Percentiles rank a stretch among this genome's conserved stretches.
Conservation (phyloP, 1,139 yeast genomes). For the Lodderomyces theae region DNA sequence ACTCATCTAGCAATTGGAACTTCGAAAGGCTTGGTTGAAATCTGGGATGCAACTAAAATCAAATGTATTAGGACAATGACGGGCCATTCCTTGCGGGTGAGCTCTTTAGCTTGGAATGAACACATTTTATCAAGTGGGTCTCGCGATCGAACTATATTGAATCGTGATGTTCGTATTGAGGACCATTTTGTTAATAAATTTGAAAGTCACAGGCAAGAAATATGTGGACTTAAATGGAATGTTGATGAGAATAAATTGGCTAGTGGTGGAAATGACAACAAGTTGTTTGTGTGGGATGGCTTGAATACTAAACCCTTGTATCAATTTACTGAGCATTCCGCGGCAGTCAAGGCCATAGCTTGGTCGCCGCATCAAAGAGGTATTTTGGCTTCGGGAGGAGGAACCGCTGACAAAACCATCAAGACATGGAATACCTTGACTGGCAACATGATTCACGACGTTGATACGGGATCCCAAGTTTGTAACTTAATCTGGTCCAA, state of each 20-base stretch:
- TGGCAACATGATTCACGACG: slow-evolving; percentile 69
- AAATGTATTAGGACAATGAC: slow-evolving; percentile 88
- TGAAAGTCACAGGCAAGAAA: slow-evolving; percentile 85
- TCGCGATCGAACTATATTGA: slow-evolving; percentile 78
- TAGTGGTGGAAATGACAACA: slow-evolving; percentile 92
- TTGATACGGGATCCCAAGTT: slow-evolving; percentile 93
- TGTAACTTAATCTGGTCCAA: slow-evolving; percentile 93
- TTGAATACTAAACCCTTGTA: slow-evolving; percentile 65
- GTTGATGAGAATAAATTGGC: slow-evolving; percentile 83
- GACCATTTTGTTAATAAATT: slow-evolving; percentile 75
- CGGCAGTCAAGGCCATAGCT: slow-evolving; percentile 94
- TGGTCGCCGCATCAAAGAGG: slow-evolving; percentile 99
- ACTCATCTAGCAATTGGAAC: slow-evolving; percentile 95
- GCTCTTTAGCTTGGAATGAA: slow-evolving; percentile 92
- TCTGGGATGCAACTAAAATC: slow-evolving; percentile 89
- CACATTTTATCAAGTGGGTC: slow-evolving; percentile 87
- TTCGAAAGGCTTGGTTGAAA: slow-evolving; percentile 79
- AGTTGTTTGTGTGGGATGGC: slow-evolving; percentile 85
- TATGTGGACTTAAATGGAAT: slow-evolving; percentile 95
- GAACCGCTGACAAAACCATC: slow-evolving; percentile 88
- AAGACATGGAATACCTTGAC: slow-evolving; percentile 91
- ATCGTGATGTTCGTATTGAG: slow-evolving; percentile 87
- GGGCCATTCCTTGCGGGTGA: slow-evolving; percentile 83
- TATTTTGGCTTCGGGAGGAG: slow-evolving; percentile 92
- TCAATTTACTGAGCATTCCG: slow-evolving; percentile 78